A percentile compares a stretch with the other conserved stretches of the same genome.
Conservation (phyloP, 2,329 filamentous ascomycete species). For the Blumeria graminis region DNA sequence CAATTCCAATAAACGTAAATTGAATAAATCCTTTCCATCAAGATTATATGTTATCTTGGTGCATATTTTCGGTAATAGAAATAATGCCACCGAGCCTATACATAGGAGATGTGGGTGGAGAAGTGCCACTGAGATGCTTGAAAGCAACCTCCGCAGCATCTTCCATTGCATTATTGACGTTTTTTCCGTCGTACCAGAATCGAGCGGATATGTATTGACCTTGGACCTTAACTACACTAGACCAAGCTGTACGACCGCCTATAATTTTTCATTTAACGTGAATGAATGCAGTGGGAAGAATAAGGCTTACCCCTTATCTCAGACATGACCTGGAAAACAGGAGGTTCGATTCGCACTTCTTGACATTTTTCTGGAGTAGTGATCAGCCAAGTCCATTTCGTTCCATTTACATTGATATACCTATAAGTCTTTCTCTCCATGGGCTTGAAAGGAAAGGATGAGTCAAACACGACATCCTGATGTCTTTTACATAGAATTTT, state of each 20-base stretch:
- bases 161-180: constrained; percentile 68
- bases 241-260: constrained; percentile 86
- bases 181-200: constrained; percentile 81
- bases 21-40: not conserved
- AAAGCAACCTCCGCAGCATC: constrained; percentile 72
- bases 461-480: constrained; percentile 13
- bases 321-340: constrained; percentile 46
- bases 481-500: too few relatives aligned
- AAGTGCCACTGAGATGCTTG: constrained; percentile 22
- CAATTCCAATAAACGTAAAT: not conserved
- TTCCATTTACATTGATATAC: constrained; percentile 11
- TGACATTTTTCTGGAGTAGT: constrained; percentile 29
- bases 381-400: constrained; percentile 5
- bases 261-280: constrained; percentile 5
- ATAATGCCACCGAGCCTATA: not conserved
- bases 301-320: constrained; percentile 41
- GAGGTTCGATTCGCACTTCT: constrained; percentile 25
- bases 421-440: constrained; percentile 18
- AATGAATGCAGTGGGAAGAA: constrained; percentile 8
- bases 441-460: constrained; percentile 10
- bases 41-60: not conserved
- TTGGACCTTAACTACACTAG: constrained; percentile 50
- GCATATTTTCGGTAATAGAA: not conserved
- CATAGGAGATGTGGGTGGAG: not conserved
- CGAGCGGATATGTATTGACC: constrained; percentile 43